phyloP scores from a whole-genome alignment of 129 eudicot species.

The Glebionis coronaria region DNA sequence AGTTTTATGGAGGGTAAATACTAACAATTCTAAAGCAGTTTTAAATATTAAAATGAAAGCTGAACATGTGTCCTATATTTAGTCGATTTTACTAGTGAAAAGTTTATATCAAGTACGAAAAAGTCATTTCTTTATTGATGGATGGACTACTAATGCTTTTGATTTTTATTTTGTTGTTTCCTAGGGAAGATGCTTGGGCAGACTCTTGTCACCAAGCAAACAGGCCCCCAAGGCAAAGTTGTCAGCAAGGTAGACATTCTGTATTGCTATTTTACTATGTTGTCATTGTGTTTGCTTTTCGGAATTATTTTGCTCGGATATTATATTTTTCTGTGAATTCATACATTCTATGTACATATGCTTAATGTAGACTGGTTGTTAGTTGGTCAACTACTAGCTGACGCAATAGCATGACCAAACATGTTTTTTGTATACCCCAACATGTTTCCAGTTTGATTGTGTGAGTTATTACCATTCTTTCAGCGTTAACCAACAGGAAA shows the following conservation, averaged over 20 bases:
- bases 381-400: background rate
- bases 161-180: conserved; percentile 25
- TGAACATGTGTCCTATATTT: background rate
- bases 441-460: background rate
- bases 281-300: conserved; percentile 4
- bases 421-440: background rate
- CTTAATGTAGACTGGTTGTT: background rate
- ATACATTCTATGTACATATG: background rate
- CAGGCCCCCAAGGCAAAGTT: conserved; percentile 93
- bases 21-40: background rate
- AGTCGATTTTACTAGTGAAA: background rate
- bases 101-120: background rate
- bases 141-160: conserved; percentile 13
- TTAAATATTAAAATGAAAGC: background rate
- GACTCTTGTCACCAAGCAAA: conserved; percentile 94
- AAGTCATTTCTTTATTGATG: conserved; percentile 2
- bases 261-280: conserved; percentile 2
- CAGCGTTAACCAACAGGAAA: background rate
- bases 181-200: conserved; percentile 98
- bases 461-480: conserved; percentile 6
- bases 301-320: background rate
- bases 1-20: background rate
- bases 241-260: conserved; percentile 75
- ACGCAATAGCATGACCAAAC: conserved; percentile 3
- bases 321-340: background rate